These are phyloP conservation scores for Apiosordaria backusii DNA, from an alignment of 495 filamentous ascomycete species.

Conservation along the genomic window DNA sequence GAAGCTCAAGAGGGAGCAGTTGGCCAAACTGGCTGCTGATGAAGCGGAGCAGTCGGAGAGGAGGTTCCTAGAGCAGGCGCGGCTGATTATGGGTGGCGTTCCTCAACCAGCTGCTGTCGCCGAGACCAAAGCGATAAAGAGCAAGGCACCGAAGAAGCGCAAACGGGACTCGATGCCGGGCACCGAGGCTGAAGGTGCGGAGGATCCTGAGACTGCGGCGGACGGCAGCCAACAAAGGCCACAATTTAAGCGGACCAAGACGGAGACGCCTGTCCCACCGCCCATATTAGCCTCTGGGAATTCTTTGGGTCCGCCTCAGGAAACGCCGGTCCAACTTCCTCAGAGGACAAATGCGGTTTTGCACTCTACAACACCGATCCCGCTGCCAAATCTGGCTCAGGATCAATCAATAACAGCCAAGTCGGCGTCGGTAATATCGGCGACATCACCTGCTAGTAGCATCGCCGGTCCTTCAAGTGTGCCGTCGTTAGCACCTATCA, in stretches of 20 bases:
- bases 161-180: constrained; percentile 51
- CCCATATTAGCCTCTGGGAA: constrained; percentile 36
- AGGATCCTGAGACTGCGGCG: constrained; percentile 43
- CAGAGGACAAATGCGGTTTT: constrained; percentile 21
- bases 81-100: constrained; percentile 44
- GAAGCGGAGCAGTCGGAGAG: constrained; percentile 62
- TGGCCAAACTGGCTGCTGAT: constrained; percentile 64
- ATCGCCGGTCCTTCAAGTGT: constrained; percentile 19
- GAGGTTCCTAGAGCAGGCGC: constrained; percentile 51
- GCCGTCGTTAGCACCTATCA: constrained; percentile 20
- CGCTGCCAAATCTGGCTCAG: constrained; percentile 30
- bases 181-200: constrained; percentile 42
- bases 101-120: constrained; percentile 25
- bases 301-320: constrained; percentile 33
- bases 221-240: constrained; percentile 32
- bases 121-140: constrained; percentile 25
- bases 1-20: constrained; percentile 76
- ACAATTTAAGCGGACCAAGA: constrained; percentile 55
- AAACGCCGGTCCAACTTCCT: constrained; percentile 39
- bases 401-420: constrained; percentile 32
- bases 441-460: constrained; percentile 30
- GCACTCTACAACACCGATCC: constrained; percentile 38
- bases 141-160: constrained; percentile 46
- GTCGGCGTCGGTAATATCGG: constrained; percentile 25
- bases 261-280: constrained; percentile 50